Base-by-base conservation (phyloP, 495 filamentous ascomycete species). In the Penicillium waksmanii region DNA sequence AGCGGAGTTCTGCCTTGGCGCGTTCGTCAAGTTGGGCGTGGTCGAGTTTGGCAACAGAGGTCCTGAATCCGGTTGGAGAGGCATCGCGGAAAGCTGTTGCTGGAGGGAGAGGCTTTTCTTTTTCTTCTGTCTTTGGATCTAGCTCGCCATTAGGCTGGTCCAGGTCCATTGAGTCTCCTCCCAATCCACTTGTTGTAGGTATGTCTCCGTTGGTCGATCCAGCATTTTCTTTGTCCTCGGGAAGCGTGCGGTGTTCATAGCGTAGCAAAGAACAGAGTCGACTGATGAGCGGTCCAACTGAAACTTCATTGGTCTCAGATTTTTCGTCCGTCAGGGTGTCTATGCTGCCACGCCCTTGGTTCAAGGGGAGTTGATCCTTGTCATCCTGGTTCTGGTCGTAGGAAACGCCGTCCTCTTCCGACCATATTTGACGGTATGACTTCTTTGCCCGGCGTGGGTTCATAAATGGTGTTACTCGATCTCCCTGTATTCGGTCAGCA, bases 371-470 rank as follows among this genome's bases (percentile, higher is more conserved):
- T 58, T 85, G 86, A 52, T 90, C 86, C 40, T 80, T 77, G 12
- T 82, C 80, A 3, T 82, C 77, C 18, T 78, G 76, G 3, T 79
- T 72, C 10, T 80, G 82, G 60, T 93, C 90, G 13, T 85, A 84
- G 78, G 90, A 87, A 8, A 83, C 73, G 3, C 91, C 90, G 63
- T 98, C 95, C 65, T 98, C 95, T 61, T 96, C 92, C 1, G 91
- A 87, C 96, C 96, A 99, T 5, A 91, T 77, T 57, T 97, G 92
- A 11, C 82, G 87, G 74, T 98, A 98, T 67, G 88, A 86, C 61
- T 85, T 87, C 73, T 91, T 89, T 36, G 93, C 95, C 9, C 93
- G 87, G 51, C 86, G 86, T 2, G 93, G 94, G 75, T 94, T 93
- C 38, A 95, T 76, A 63, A 96, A 97, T 2, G 93, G 89, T 12